Evolutionary conservation across 345 rosid species (phyloP), one percentile per base, ranked within the genome.

Genomic region (Microcos paniculata): DNA sequence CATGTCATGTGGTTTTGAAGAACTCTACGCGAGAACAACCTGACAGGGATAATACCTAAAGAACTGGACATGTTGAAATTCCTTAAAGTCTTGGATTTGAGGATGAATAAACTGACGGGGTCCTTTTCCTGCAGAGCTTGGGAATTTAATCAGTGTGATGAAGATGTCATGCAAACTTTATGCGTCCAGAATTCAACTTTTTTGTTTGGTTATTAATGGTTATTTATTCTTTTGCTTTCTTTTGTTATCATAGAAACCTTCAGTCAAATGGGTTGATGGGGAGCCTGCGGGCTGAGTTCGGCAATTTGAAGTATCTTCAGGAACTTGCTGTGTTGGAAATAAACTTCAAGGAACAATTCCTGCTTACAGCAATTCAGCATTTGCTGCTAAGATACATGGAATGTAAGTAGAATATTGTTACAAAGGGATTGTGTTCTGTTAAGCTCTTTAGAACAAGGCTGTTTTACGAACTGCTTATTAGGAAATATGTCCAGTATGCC

Each of bases 251-350:
- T 87, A 96, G 99, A 88, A 90, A 93, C 84, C 95, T 96, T 71
- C 92, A 92, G 88, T 88, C 95, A 67, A 96, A 96, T 82, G 97
- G 98, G 62, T 89, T 96, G 77, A 89, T 92, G 1, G 99, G 99
- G 26, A 85, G 64, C 72, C 65, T 96, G 73, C 99, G 97, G 64
- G 63, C 88, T 52, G 97, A 92, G 84, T 82, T 96, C n/a, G 92
- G 97, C 76, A 86, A 90, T 81, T 83, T 96, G 83, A 90, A 80
- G 84, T 28, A 85, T 81, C 96, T 96, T 67, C 77, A 75, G 84
- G 99, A 90, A 76, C 99, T 96, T 80, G 75, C 71, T 86, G 93
- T 24, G 99, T 91, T 78, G 85, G 97, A 76, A 96, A 96, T 82
- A 96, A 84, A 82, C 92, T 96, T 83, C 94, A 86, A 73, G 99